These are phyloP conservation scores for Cyclotella atomus DNA, from an alignment of 108 stramenopile genomes.

Conservation along the genomic window DNA sequence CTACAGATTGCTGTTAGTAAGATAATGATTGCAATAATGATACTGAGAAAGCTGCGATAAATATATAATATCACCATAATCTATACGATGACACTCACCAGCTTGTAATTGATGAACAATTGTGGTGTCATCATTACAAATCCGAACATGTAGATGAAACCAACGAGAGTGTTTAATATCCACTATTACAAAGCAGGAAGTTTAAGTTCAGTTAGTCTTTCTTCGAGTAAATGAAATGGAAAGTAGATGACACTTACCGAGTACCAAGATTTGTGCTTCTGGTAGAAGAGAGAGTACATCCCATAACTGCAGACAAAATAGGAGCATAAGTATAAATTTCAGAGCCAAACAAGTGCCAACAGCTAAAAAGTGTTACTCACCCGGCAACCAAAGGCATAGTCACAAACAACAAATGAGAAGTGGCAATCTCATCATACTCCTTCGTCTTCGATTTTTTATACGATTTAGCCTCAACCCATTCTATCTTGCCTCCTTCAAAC, in stretches of 20 bases:
- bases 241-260: slow-evolving; percentile 17
- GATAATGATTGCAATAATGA: background rate
- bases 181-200: slow-evolving; percentile 38
- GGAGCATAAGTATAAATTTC: too few species aligned
- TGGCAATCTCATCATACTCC: slow-evolving; percentile 76
- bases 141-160: slow-evolving; percentile 90
- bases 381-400: slow-evolving; percentile 76
- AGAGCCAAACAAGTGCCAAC: too few species aligned
- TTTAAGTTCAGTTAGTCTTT: background rate
- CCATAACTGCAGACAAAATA: slow-evolving; percentile 71
- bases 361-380: slow-evolving; percentile 9
- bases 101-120: slow-evolving; percentile 93
- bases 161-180: slow-evolving; percentile 66
- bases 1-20: slow-evolving; percentile 61
- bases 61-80: background rate
- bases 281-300: slow-evolving; percentile 66
- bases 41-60: background rate
- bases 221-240: background rate
- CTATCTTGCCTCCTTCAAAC: slow-evolving; percentile 53
- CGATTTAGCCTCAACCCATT: slow-evolving; percentile 60
- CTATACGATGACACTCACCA: too few species aligned
- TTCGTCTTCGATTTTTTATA: slow-evolving; percentile 68
- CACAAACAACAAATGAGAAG: slow-evolving; percentile 59
- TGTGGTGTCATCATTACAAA: slow-evolving; percentile 95
- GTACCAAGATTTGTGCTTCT: slow-evolving; percentile 86